A percentile compares a stretch with the other conserved stretches of the same genome.
phyloP scores from a whole-genome alignment of 2,329 filamentous ascomycete species.

The Aspergillus awamori region DNA sequence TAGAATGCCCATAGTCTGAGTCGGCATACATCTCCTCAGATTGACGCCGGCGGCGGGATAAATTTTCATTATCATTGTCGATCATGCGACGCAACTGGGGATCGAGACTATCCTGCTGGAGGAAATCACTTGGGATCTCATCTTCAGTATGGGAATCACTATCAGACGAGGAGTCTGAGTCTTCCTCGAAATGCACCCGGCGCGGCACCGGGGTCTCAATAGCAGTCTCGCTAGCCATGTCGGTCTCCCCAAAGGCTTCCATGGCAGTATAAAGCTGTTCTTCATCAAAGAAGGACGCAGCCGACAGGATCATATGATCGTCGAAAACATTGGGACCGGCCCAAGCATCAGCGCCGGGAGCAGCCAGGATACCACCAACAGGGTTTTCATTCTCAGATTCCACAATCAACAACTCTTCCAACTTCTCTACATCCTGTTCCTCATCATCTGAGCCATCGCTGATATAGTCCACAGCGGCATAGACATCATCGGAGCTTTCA shows the following conservation, averaged over 20 bases:
- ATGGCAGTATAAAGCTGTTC: constrained; percentile 45
- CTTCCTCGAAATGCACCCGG: constrained; percentile 71
- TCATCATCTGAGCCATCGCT: constrained; percentile 80
- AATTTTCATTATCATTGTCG: constrained; percentile 64
- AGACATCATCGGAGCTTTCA: constrained; percentile 66
- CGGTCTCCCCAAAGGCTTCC: constrained; percentile 43
- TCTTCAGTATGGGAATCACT: constrained; percentile 56
- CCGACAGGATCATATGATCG: constrained; percentile 44
- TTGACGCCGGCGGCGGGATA: constrained; percentile 33
- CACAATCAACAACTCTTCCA: constrained; percentile 76
- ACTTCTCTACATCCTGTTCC: constrained; percentile 74
- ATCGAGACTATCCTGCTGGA: constrained; percentile 73
- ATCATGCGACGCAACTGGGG: constrained; percentile 73
- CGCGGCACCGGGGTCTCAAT: constrained; percentile 53
- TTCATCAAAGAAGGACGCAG: constrained; percentile 48
- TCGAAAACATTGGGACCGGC: constrained; percentile 56
- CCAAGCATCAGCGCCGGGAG: constrained; percentile 47
- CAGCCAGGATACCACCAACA: constrained; percentile 25
- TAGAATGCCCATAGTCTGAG: constrained; percentile 44
- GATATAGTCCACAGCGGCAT: constrained; percentile 77
- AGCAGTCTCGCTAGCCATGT: constrained; percentile 38
- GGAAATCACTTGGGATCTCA: constrained; percentile 77
- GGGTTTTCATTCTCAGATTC: constrained; percentile 43
- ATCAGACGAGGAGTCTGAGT: constrained; percentile 66
- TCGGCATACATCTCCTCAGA: constrained; percentile 45